Conservation (phyloP, 257 asterid species). For the Solanum verrucosum region DNA sequence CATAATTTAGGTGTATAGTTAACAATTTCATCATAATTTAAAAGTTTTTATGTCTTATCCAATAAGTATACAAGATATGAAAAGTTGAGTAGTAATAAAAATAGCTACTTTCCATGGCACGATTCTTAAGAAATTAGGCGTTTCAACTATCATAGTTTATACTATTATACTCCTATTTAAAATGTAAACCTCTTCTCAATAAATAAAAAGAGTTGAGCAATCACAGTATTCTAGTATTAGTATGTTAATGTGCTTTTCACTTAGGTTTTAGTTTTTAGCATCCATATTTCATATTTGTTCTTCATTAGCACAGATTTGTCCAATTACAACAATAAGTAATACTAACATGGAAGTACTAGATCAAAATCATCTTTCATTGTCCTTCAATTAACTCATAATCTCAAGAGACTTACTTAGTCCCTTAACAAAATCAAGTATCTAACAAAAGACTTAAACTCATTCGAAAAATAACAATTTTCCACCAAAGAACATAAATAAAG, state of each 20-base stretch:
- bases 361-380: neutral
- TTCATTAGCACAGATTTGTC: neutral
- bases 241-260: too few relatives aligned
- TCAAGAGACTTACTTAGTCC: neutral
- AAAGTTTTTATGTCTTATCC: neutral
- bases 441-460: neutral
- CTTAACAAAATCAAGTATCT: neutral
- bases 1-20: too few relatives aligned
- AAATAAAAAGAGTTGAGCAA: too few relatives aligned
- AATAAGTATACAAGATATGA: neutral
- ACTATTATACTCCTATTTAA: too few relatives aligned
- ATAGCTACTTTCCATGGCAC: neutral
- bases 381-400: neutral
- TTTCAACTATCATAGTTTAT: too few relatives aligned
- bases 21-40: too few relatives aligned
- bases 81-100: neutral
- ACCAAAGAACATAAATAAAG: neutral
- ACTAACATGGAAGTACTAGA: neutral
- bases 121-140: neutral
- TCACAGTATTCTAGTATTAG: too few relatives aligned
- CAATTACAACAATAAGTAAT: neutral
- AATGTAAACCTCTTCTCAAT: too few relatives aligned
- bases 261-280: neutral
- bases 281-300: neutral
- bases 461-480: neutral